Evolutionary conservation across 2,329 filamentous ascomycete genomes (phyloP).

Genomic region (Neopestalotiopsis rosae): DNA sequence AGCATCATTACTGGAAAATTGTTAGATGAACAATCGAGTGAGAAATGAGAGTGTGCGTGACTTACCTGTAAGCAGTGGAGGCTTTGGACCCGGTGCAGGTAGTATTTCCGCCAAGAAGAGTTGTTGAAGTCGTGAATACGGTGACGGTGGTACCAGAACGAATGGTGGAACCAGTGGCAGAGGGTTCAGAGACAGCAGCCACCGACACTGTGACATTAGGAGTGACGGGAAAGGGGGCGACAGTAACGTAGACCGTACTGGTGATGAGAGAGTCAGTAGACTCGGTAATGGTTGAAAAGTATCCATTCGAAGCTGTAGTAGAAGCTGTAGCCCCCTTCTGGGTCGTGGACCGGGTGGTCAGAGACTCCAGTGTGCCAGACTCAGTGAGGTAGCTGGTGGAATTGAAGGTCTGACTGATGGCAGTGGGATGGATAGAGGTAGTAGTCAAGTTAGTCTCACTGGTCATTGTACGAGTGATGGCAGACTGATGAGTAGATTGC

Average conservation of each 20-base stretch:
- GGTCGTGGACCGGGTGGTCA: neutral
- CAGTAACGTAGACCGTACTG: neutral
- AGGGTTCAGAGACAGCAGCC: neutral
- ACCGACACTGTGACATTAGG: neutral
- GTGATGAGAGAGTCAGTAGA: neutral
- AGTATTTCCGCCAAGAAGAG: neutral
- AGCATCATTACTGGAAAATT: conserved; percentile 14
- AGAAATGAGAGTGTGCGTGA: neutral
- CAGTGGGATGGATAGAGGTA: neutral
- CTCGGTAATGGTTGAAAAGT: neutral
- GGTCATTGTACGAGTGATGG: conserved; percentile 5
- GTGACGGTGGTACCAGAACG: too few relatives aligned
- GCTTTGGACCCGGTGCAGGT: conserved; percentile 12
- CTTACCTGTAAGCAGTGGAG: conserved; percentile 17
- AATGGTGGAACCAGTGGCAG: neutral
- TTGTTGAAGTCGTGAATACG: neutral
- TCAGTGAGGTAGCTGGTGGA: conserved; percentile 1
- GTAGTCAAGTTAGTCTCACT: conserved; percentile 7
- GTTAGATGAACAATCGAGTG: neutral
- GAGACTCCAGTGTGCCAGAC: neutral
- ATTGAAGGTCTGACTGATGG: neutral
- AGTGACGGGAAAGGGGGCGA: neutral
- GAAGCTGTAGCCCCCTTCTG: neutral
- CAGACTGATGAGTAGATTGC: neutral
- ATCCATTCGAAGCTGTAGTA: neutral